phyloP scores from a whole-genome alignment of 2,329 filamentous ascomycete species.

The Stagonosporopsis chrysanthemi region DNA sequence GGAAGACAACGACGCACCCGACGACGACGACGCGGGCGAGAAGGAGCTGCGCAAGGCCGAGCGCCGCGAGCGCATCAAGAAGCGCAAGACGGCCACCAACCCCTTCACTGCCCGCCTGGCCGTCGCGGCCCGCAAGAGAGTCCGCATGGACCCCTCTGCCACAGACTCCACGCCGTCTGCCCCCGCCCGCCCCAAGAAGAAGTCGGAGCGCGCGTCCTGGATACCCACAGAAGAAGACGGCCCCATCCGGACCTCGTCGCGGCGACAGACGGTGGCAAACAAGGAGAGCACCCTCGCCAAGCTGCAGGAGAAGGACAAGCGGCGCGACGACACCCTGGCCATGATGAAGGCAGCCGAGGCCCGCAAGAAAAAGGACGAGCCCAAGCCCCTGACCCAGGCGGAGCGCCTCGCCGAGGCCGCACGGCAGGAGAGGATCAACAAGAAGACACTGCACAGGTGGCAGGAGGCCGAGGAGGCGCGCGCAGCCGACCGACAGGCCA shows the following conservation, averaged over 20 bases:
- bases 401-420: slow-evolving; percentile 85
- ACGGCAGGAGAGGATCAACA: slow-evolving; percentile 82
- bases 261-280: slow-evolving; percentile 68
- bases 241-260: slow-evolving; percentile 67
- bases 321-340: slow-evolving; percentile 73
- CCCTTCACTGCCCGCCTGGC: slow-evolving; percentile 47
- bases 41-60: slow-evolving; percentile 82
- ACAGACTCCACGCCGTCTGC: slow-evolving; percentile 58
- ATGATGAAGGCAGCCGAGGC: slow-evolving; percentile 69
- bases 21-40: slow-evolving; percentile 86
- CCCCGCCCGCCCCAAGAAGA: slow-evolving; percentile 65
- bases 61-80: slow-evolving; percentile 69
- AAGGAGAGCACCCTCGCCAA: slow-evolving; percentile 68
- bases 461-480: slow-evolving; percentile 90
- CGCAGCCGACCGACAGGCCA: slow-evolving; percentile 81
- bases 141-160: slow-evolving; percentile 49
- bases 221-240: slow-evolving; percentile 69
- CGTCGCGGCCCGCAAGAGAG: slow-evolving; percentile 50
- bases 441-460: slow-evolving; percentile 91
- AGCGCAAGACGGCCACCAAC: slow-evolving; percentile 75
- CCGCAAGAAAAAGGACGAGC: slow-evolving; percentile 74
- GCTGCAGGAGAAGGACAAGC: slow-evolving; percentile 75
- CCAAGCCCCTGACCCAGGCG: slow-evolving; percentile 84
- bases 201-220: slow-evolving; percentile 75
- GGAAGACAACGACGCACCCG: slow-evolving; percentile 70